These are phyloP conservation scores for Calocybe cyanea DNA, from an alignment of 768 basidiomycete genomes.

Conservation along the genomic window DNA sequence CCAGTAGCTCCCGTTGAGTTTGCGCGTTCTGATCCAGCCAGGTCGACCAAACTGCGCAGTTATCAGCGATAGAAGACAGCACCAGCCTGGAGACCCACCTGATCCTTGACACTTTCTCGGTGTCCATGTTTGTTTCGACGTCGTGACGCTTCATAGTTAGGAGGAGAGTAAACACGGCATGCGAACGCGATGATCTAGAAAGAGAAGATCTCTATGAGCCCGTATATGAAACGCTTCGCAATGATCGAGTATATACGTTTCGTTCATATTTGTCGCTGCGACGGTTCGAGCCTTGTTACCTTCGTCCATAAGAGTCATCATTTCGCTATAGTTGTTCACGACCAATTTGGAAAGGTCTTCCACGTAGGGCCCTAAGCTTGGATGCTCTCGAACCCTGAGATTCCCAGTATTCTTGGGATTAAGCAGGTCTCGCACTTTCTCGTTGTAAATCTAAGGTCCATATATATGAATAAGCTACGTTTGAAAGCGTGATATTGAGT, in stretches of 20 bases:
- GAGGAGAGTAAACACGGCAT: constrained; percentile 96
- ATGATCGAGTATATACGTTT: constrained; percentile 57
- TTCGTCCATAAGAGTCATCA: constrained; percentile 99
- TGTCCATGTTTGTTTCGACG: constrained; percentile 78
- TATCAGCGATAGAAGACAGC: constrained; percentile 9
- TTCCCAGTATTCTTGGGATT: constrained; percentile 98
- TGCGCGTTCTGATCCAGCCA: constrained; percentile 95
- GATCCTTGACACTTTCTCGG: constrained; percentile 99
- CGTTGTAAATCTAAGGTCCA: constrained; percentile 80
- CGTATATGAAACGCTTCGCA: constrained; percentile 1
- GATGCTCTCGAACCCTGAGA: constrained; percentile 95
- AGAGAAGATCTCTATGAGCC: constrained; percentile 7
- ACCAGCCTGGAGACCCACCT: constrained; percentile 43
- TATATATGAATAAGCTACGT: not conserved
- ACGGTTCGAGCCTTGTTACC: constrained; percentile 98
- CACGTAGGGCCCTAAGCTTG: constrained; percentile 94
- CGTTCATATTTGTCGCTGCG: constrained; percentile 99
- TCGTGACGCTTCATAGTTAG: constrained; percentile 92
- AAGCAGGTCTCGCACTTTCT: constrained; percentile 95
- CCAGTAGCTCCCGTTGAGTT: constrained; percentile 98
- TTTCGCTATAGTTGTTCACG: constrained; percentile 89
- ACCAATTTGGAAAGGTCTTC: constrained; percentile 94
- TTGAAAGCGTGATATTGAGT: constrained; percentile 12
- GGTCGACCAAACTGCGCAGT: constrained; percentile 74
- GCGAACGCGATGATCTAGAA: constrained; percentile 86